Evolutionary conservation across 176 grass and related monocot genomes (phyloP).

Genomic region (Oryza australiensis): DNA sequence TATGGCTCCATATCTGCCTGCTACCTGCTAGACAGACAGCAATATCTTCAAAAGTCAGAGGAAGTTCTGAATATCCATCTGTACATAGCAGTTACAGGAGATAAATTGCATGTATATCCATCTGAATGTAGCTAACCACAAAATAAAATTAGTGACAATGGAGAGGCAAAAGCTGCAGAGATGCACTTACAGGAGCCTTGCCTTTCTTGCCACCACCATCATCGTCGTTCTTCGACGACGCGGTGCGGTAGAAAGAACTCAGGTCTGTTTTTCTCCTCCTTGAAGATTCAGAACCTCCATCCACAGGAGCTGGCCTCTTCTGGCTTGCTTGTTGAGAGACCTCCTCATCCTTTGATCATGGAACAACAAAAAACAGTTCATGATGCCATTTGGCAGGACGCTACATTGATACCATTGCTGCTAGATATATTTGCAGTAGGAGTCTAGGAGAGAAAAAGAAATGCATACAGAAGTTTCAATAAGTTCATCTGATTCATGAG

Average conservation of each 20-base stretch:
- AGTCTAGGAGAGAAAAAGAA: background rate
- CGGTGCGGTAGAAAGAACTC: slow-evolving; percentile 38
- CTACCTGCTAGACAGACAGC: slow-evolving; percentile 41
- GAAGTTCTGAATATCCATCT: background rate
- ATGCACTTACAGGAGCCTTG: slow-evolving; percentile 51
- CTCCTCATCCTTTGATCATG: background rate
- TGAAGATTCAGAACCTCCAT: slow-evolving; percentile 33
- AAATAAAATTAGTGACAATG: background rate
- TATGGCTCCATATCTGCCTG: slow-evolving; percentile 77
- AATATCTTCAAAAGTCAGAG: background rate
- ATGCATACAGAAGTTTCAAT: slow-evolving; percentile 56
- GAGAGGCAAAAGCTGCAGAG: background rate
- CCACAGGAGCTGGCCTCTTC: slow-evolving; percentile 53
- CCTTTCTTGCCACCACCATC: slow-evolving; percentile 45
- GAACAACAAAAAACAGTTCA: background rate
- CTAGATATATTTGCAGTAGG: slow-evolving; percentile 8
- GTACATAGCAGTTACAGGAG: too few relatives aligned
- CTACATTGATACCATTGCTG: background rate
- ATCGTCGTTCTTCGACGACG: slow-evolving; percentile 20
- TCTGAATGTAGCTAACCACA: background rate
- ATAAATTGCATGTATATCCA: background rate
- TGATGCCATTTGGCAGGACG: background rate
- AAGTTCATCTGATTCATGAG: slow-evolving; percentile 44
- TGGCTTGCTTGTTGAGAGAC: background rate
- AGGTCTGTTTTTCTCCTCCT: slow-evolving; percentile 69